Base-by-base conservation (phyloP, 805 yeast genomes). In the Candida insectorum region DNA sequence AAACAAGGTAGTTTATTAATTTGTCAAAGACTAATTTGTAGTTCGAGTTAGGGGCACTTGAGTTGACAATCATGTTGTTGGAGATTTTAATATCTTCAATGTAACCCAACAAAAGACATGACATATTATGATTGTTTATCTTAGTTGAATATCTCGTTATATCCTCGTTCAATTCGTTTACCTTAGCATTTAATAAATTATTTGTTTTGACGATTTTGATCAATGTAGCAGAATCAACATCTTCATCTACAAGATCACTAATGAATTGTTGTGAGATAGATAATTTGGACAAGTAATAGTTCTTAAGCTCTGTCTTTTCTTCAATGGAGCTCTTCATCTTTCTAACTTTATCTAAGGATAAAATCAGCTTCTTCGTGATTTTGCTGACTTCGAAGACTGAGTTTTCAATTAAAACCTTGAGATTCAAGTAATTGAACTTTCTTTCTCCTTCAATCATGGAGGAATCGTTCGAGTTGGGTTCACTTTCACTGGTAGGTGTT, bases 21-120 rank as follows among this genome's bases (percentile, higher is more conserved):
- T 61, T 60, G 31, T 74, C 79, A 40, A 72, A 53, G 4, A 37
- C 35, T 13, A 28, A 23, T 27, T 31, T 42, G 26, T 19, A 20
- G 32, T 34, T 31, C 2, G 19, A 20, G 2, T 23, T n/a, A 2
- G 34, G 21, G 12, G 19, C 22, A 12, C 18, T 21, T 17, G 28
- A 19, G 16, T 23, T 30, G 13, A 9, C 14, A 7, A 13, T 13
- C 22, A 25, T 5, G 26, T 26, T 35, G 16, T 31, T 34, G 4
- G 58, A 47, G 10, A 60, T 37, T 38, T 52, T 56, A 10, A 66
- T 57, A 45, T 65, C 71, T 40, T 71, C 73, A 12, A 71, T 59
- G 45, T 71, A 70, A 2, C 78, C 77, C 40, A 71, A 51, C 11
- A 66, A 65, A 28, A 69, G 58, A 20, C 73, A 64, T 0, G 72